Evolutionary conservation across 2,329 filamentous ascomycete genomes (phyloP).

Genomic region (Penicillium sp.): DNA sequence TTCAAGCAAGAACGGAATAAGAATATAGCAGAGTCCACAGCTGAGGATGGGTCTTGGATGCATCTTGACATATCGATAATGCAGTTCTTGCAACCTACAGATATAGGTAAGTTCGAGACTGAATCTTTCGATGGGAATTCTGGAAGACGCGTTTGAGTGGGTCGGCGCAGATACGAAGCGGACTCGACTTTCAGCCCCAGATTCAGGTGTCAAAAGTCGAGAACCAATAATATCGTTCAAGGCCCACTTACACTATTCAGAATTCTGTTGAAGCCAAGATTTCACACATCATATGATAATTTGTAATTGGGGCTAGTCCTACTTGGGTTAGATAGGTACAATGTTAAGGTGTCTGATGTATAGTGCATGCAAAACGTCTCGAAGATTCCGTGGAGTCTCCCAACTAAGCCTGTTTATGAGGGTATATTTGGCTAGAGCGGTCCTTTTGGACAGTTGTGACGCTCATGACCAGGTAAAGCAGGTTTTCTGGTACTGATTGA

Average conservation of each 20-base stretch:
- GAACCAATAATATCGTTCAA: too few species aligned
- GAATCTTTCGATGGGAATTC: constrained; percentile 26
- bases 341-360: too few species aligned
- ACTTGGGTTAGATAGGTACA: too few species aligned
- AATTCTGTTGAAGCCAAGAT: too few species aligned
- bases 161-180: not conserved
- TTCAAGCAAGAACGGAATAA: not conserved
- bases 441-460: not conserved
- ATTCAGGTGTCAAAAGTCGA: too few species aligned
- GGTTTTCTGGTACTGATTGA: not conserved
- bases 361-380: too few species aligned
- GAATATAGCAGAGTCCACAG: not conserved
- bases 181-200: constrained; percentile 26
- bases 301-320: too few species aligned
- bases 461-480: not conserved
- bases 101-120: constrained; percentile 1
- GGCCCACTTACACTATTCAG: too few species aligned
- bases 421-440: not conserved
- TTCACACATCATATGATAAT: too few species aligned
- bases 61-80: constrained; percentile 1
- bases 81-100: constrained; percentile 2
- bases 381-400: not conserved
- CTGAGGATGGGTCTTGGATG: not conserved
- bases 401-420: not conserved
- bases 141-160: constrained; percentile 25